Base-by-base conservation (phyloP, 2,329 filamentous ascomycete genomes). In the Podosphaera xanthii region DNA sequence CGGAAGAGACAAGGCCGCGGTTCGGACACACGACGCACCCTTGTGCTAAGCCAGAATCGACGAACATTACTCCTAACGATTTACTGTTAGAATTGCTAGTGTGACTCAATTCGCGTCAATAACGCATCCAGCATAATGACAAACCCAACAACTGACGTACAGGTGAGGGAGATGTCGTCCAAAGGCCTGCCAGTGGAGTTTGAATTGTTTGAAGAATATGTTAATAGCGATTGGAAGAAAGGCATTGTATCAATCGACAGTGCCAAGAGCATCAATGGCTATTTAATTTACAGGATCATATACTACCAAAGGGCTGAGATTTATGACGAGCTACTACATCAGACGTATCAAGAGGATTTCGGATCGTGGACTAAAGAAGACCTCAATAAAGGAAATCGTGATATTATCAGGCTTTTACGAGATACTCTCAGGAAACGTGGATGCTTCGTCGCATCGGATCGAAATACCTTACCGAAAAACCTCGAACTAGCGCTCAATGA, bases 11-110 rank as follows among this genome's bases (percentile, higher is more conserved):
- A 49, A 49, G 46, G 50, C 50, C 50, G 50, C 30, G 50, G 50
- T 53, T 53, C 50, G 50, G 50, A 53, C 22, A 53, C 50, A 53
- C 50, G 50, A 53, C 50, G 30, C 50, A 53, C 50, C 9, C 50
- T 53, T 53, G 50, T 53, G 50, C 50, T 53, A 53, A 53, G 30
- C 9, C 50, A 12, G 50, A 53, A 53, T 50, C 22, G 22, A 50
- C 48, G 48, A 50, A 30, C 48, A 50, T 50, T 50, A 50, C 48
- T 50, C 48, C 48, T 50, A 50, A 50, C 48, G 22, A 50, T 50
- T 50, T 50, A 50, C 48, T 50, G 22, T 50, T 50, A 50, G n/a
- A 44, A n/a, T 44, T 44, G 8, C n/a, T 44, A 44, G n/a, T 7
- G 40, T 44, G 40, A 44, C 40, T 44, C 40, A 44, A 44, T 44